Evolutionary conservation across 495 filamentous ascomycete species (phyloP).

Genomic region (Sphaerosporella brunnea): DNA sequence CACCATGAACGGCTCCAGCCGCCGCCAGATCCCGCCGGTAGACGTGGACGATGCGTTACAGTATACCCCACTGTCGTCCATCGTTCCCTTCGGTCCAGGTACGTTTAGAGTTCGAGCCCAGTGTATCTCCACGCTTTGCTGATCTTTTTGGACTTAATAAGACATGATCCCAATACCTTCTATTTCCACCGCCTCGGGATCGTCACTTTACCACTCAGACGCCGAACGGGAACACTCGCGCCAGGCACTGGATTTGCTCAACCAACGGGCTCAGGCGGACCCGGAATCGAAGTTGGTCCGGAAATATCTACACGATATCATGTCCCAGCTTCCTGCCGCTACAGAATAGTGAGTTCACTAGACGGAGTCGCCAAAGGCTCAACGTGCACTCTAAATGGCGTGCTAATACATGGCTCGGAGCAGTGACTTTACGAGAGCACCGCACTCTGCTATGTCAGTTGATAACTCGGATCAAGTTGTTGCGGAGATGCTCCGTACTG

Average conservation of each 20-base stretch:
- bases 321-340: slow-evolving; percentile 27
- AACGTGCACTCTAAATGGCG: not conserved
- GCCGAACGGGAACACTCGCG: slow-evolving; percentile 29
- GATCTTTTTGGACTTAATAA: slow-evolving; percentile 20
- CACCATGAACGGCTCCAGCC: slow-evolving; percentile 4
- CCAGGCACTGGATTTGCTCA: slow-evolving; percentile 34
- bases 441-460: not conserved
- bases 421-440: slow-evolving; percentile 22
- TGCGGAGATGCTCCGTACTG: slow-evolving; percentile 15
- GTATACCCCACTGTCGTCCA: slow-evolving; percentile 77
- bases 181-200: slow-evolving; percentile 30
- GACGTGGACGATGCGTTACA: slow-evolving; percentile 69
- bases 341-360: slow-evolving; percentile 23
- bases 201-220: slow-evolving; percentile 30
- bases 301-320: slow-evolving; percentile 19
- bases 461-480: slow-evolving; percentile 6
- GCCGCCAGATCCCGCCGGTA: slow-evolving; percentile 14
- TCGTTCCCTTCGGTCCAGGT: slow-evolving; percentile 77
- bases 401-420: slow-evolving; percentile 1
- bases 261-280: slow-evolving; percentile 31
- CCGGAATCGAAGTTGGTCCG: slow-evolving; percentile 18
- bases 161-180: slow-evolving; percentile 57
- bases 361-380: not conserved
- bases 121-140: not conserved
- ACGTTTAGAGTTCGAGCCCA: slow-evolving; percentile 20